Conservation (phyloP, 1,284 basidiomycete species). For the Anthracocystis setariae region DNA sequence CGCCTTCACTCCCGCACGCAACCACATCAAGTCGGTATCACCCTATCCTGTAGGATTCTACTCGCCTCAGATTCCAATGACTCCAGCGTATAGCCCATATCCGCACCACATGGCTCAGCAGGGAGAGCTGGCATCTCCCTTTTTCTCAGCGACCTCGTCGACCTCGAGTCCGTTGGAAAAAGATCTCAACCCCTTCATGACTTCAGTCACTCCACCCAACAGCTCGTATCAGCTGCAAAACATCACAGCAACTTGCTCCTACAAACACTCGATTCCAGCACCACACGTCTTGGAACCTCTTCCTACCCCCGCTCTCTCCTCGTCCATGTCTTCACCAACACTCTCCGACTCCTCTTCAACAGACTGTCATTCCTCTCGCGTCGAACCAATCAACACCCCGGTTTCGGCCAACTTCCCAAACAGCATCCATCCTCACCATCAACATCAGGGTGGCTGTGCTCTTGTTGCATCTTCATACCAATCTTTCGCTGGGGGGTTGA, state of each 20-base stretch:
- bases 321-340: conserved; percentile 16
- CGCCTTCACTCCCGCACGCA: neutral
- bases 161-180: conserved; percentile 5
- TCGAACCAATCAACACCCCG: conserved; percentile 6
- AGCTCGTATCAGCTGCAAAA: conserved; percentile 8
- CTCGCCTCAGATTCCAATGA: neutral
- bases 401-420: conserved; percentile 6
- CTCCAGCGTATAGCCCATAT: too few relatives aligned
- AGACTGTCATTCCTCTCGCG: conserved; percentile 7
- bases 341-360: conserved; percentile 18
- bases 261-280: conserved; percentile 4
- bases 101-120: neutral
- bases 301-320: conserved; percentile 1
- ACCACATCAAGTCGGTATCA: neutral
- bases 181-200: conserved; percentile 8
- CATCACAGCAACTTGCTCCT: conserved; percentile 6
- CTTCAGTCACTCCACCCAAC: neutral
- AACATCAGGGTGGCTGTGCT: neutral
- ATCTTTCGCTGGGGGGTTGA: conserved; percentile 10
- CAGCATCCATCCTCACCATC: too few relatives aligned
- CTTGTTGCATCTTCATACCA: conserved; percentile 2
- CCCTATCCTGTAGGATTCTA: conserved; percentile 1
- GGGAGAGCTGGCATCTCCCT: neutral
- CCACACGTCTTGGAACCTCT: conserved; percentile 9
- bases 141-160: neutral